Evolutionary conservation across 192 early-diverging fungal species (phyloP), one percentile per base, ranked within the genome.

Genomic region (Coemansia sp.): DNA sequence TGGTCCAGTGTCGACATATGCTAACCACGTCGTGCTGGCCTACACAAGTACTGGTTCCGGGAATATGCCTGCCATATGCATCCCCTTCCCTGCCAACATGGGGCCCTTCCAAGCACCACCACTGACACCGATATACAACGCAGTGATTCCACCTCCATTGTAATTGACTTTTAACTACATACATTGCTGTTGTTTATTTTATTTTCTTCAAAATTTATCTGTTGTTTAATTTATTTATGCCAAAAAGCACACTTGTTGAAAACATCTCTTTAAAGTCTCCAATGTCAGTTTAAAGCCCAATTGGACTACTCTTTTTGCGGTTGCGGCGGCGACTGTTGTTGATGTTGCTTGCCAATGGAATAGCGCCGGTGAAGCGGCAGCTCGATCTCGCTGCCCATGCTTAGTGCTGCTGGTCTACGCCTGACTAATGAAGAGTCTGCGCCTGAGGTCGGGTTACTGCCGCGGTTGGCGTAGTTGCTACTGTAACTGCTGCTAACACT

Each of bases 51-150:
- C 80, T 3, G 75, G 69, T 0, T 55, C 64, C 3, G 80, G 80
- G 15, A 77, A 76, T 39, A 72, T 77, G 67, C 80, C 80, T 0
- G 80, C 80, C 29, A 72, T 83, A 34, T 83, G 80, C 72, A 77
- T 83, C 5, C 80, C 80, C 5, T 27, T 83, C 10, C 61, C 75
- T 6, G 67, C 67, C 2, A 51, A 74, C 29, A 68, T 67, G 59
- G 62, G 41, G 23, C 74, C 69, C 25, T 55, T 61, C 8, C 60
- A 70, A 37, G 67, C 63, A 45, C 74, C 75, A 27, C 57, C 72
- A 7, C n/a, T 60, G 34, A 63, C 53, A 6, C 80, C 80, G 19
- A 67, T 77, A 12, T 82, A 74, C 69, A 76, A 77, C 63, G 75
- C 57, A 41, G 63, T 78, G 34, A 9, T 70, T 12, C 68, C 75